Evolutionary conservation across 1,284 basidiomycete genomes (phyloP).

Genomic region (Volvariella surrecta): DNA sequence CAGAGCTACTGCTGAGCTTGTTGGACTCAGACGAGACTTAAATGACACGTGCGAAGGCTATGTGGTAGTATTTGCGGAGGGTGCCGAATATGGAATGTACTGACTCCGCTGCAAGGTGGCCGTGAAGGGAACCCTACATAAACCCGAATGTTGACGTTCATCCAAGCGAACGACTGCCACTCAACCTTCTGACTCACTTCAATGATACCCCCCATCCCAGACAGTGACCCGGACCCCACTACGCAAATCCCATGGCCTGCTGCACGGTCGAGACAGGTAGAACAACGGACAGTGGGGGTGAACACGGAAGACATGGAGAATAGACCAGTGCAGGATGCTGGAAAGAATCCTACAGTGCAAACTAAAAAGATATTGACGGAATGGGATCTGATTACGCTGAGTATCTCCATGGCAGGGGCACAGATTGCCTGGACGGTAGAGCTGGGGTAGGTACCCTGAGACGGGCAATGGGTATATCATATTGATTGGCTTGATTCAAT

Average conservation of each 20-base stretch:
- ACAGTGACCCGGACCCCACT: constrained; percentile 60
- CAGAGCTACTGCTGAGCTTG: too few relatives aligned
- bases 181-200: constrained; percentile 16
- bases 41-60: background rate
- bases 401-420: constrained; percentile 83
- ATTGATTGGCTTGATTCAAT: constrained; percentile 4
- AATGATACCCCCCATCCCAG: constrained; percentile 47
- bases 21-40: background rate
- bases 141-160: background rate
- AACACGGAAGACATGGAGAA: constrained; percentile 13
- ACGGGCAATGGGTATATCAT: too few relatives aligned
- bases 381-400: constrained; percentile 68
- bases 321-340: constrained; percentile 13
- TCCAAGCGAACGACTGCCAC: too few relatives aligned
- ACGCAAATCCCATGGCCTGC: constrained; percentile 72
- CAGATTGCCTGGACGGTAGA: constrained; percentile 93
- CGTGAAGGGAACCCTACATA: too few relatives aligned
- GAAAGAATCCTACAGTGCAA: constrained; percentile 12
- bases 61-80: background rate
- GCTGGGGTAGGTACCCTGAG: constrained; percentile 53
- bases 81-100: constrained; percentile 1
- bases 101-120: constrained; percentile 3
- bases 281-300: constrained; percentile 12
- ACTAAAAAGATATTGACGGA: constrained; percentile 43
- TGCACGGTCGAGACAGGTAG: constrained; percentile 30